Conservation (phyloP, 768 basidiomycete species). For the Trametes meyenii region DNA sequence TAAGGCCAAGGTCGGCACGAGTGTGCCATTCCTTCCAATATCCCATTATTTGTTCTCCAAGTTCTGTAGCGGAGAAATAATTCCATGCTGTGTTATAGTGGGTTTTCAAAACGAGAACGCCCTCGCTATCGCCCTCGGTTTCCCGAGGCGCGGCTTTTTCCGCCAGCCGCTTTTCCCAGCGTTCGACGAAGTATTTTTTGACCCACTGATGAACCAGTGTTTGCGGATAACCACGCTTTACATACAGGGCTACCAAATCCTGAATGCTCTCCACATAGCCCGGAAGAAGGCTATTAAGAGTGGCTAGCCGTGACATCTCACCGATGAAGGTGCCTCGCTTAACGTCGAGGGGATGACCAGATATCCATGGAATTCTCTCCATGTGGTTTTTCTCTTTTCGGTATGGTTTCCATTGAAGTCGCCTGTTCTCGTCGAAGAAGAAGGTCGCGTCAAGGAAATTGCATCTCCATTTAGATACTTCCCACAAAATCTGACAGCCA, state of each 20-base stretch:
- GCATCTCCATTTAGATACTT: not conserved
- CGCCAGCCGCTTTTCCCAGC: conserved; percentile 34
- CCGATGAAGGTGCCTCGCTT: conserved; percentile 25
- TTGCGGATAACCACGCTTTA: conserved; percentile 35
- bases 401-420: conserved; percentile 18
- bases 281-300: conserved; percentile 32
- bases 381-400: conserved; percentile 21
- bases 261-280: conserved; percentile 34
- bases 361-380: conserved; percentile 26
- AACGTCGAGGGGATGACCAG: conserved; percentile 18
- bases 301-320: conserved; percentile 27
- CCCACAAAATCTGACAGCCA: conserved; percentile 23
- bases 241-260: conserved; percentile 32
- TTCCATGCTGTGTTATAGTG: conserved; percentile 38
- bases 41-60: conserved; percentile 33
- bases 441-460: conserved; percentile 37
- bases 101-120: conserved; percentile 37
- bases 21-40: conserved; percentile 27
- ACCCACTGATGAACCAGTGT: conserved; percentile 32
- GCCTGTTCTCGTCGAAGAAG: conserved; percentile 23
- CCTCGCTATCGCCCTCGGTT: not conserved
- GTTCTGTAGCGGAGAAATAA: conserved; percentile 36
- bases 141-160: conserved; percentile 5
- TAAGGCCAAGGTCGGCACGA: not conserved
- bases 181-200: conserved; percentile 29